A percentile compares a stretch with the other conserved stretches of the same genome.
Evolutionary conservation across 116 monocot genomes (phyloP).

Genomic region (Posidonia oceanica): DNA sequence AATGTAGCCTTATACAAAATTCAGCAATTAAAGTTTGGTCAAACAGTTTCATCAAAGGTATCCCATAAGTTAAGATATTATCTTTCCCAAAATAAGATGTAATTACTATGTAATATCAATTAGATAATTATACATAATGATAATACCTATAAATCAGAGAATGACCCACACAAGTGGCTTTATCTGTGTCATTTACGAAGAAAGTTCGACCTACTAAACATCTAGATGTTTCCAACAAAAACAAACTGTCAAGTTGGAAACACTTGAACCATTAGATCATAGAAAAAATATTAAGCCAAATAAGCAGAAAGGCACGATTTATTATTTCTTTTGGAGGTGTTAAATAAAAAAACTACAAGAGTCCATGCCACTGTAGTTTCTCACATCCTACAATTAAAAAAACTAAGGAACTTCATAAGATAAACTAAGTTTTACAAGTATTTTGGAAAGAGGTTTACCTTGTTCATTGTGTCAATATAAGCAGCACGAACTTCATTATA

Average conservation of each 20-base stretch:
- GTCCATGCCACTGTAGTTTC: neutral
- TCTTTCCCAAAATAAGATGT: neutral
- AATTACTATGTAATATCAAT: too few species aligned
- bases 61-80: neutral
- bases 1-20: too few species aligned
- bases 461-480: constrained; percentile 98
- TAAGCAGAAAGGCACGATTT: too few species aligned
- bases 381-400: neutral
- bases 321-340: too few species aligned
- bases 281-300: too few species aligned
- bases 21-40: neutral
- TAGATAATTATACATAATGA: too few species aligned
- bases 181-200: too few species aligned
- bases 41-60: neutral
- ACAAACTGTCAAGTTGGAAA: neutral
- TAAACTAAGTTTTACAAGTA: constrained; percentile 2
- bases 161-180: too few species aligned
- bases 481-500: constrained; percentile 81
- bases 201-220: too few species aligned
- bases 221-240: neutral
- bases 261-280: too few species aligned
- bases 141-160: too few species aligned
- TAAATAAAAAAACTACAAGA: neutral
- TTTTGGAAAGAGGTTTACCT: constrained; percentile 33
- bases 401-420: neutral